Evolutionary conservation across 2,329 filamentous ascomycete species (phyloP), one percentile per base, ranked within the genome.

Genomic region (Mycosphaerella sp.): DNA sequence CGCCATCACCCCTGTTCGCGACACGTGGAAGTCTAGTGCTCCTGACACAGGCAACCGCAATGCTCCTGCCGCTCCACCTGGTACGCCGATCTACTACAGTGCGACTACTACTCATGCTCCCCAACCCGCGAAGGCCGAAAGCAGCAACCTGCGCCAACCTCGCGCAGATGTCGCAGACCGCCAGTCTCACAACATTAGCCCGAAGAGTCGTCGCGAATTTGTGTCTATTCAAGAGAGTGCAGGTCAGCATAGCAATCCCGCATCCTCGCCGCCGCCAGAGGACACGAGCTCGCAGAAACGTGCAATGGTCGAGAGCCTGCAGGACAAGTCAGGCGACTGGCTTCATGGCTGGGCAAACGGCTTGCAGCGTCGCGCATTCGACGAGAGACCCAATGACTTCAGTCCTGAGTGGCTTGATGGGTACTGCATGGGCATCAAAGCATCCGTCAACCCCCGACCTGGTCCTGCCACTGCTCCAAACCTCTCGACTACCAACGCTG

Each of bases 341-440:
- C 54, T 64, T 21, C 59, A 65, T 36, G 67, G 67, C 18, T 67
- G 61, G 50, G 56, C 61, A 27, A 61, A 62, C 30, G 67, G 67
- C 18, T 52, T 68, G 5, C 50, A 62, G 44, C 64, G 66, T 44
- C 52, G 55, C 27, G 51, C 58, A 13, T 54, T 66, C 27, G 59
- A 55, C 12, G 35, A 51, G n/a, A 59, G 10, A 12, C 30, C 30
- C 10, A n/a, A n/a, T 8, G 10, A 12, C 4, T n/a, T 34, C 30
- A n/a, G 6, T n/a, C 2, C 64, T 16, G 58, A 65, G 21, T 66
- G 59, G 47, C 50, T 69, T 8, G 58, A 65, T 6, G 67, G 67
- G 8, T 69, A 69, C 54, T 68, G 66, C 45, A 57, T 62, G 21
- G 67, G 65, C 9, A 28, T 49, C 21, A 41, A 41, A 12, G 45